A percentile compares a stretch with the other conserved stretches of the same genome.
phyloP scores from a whole-genome alignment of 2,329 filamentous ascomycete genomes.

The Penicillium sclerotigenum region DNA sequence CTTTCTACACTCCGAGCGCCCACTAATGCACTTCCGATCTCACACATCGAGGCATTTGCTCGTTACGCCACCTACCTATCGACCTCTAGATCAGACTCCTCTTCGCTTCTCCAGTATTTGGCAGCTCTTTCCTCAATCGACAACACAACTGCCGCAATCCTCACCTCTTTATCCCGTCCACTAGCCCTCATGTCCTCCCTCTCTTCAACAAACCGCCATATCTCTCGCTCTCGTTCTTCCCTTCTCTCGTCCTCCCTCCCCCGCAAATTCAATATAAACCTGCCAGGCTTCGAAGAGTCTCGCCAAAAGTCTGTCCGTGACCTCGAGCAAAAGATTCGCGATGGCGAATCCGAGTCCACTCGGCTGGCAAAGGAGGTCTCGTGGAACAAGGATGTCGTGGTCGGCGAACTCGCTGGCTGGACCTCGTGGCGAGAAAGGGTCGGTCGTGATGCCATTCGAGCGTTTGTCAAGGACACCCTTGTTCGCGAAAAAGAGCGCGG shows the following conservation, averaged over 20 bases:
- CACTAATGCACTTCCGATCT: slow-evolving; percentile 62
- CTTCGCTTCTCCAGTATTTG: slow-evolving; percentile 70
- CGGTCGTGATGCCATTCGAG: slow-evolving; percentile 69
- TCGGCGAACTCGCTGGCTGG: slow-evolving; percentile 88
- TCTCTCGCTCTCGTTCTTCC: slow-evolving; percentile 74
- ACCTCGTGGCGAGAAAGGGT: slow-evolving; percentile 81
- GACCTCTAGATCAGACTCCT: slow-evolving; percentile 63
- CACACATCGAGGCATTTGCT: slow-evolving; percentile 68
- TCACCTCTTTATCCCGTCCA: slow-evolving; percentile 75
- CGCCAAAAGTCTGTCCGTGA: slow-evolving; percentile 78
- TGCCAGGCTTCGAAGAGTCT: slow-evolving; percentile 71
- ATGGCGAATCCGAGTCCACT: slow-evolving; percentile 66
- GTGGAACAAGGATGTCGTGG: slow-evolving; percentile 91
- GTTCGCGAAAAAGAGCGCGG: slow-evolving; percentile 75
- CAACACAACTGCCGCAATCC: slow-evolving; percentile 76
- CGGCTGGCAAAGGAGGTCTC: slow-evolving; percentile 76
- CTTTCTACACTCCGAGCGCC: slow-evolving; percentile 50
- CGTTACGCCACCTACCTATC: slow-evolving; percentile 65
- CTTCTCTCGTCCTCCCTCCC: slow-evolving; percentile 59
- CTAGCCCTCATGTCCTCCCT: slow-evolving; percentile 75
- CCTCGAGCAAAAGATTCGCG: slow-evolving; percentile 73
- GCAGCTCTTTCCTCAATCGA: slow-evolving; percentile 75
- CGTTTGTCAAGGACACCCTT: slow-evolving; percentile 74
- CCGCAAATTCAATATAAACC: slow-evolving; percentile 47
- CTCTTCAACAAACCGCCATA: slow-evolving; percentile 66